Base-by-base conservation (phyloP, 306 rosid species). In the Leucaena leucocephala region DNA sequence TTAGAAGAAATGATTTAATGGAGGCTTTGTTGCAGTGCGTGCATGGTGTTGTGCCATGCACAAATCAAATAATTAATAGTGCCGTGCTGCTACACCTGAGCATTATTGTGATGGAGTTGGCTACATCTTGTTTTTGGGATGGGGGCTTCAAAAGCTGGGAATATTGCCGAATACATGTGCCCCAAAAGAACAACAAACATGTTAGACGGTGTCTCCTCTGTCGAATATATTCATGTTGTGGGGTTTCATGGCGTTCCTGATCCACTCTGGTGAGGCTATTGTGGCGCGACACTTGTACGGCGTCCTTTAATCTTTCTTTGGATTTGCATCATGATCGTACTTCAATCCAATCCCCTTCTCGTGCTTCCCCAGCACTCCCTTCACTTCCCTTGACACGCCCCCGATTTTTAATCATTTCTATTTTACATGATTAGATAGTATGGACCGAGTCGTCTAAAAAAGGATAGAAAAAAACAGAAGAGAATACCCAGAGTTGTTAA, bases 101-200 rank as follows among this genome's bases (percentile, higher is more conserved):
- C 27, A 27, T 27, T 27, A 27, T 27, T 27, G 27, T 27, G 27
- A 27, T 27, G 27, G 27, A 27, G 27, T 27, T 27, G 27, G 27
- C 27, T 27, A 27, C 27, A 27, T 27, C 27, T 27, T 27, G 27
- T 27, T 27, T 27, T 27, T 1, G 27, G 27, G 27, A 27, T 27
- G 27, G 27, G 27, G 27, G 27, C 27, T 49, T 49, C 2, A 49
- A 67, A 67, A 52, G 43, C 35, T 36, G 74, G 57, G 59, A 39
- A 67, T 67, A 54, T n/a, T 54, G 81, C 73, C 44, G 55, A 77
- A 67, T 67, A 22, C 67, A 67, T 77, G 81, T 77, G 74, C 81
- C 81, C 80, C 43, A 77, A 77, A 77, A 77, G 81, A 77, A 66
- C 21, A 77, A 67, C 74, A 77, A 11, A 15, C 57, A 34, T 67